Conservation (phyloP, 345 rosid species). For the Ceriops zippeliana region DNA sequence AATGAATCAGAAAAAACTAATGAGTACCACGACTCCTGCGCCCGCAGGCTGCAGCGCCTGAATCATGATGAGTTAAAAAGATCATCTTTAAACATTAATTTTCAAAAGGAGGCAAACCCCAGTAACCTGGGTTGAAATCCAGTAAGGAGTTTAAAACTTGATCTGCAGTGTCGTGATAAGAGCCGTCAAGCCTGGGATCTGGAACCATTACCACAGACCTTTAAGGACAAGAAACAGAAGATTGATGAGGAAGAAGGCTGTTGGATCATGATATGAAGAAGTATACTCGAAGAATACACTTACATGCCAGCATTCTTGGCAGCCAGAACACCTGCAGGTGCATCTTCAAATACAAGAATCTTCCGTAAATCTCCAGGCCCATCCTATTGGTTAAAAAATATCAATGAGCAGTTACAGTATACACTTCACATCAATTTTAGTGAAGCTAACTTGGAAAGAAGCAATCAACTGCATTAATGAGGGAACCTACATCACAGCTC, state of each 20-base stretch:
- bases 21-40: not conserved
- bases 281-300: conserved; percentile 31
- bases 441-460: not conserved
- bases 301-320: conserved; percentile 94
- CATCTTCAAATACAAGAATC: conserved; percentile 87
- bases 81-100: conserved; percentile 20
- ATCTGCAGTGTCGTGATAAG: conserved; percentile 57
- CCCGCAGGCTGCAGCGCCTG: not conserved
- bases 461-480: conserved; percentile 16
- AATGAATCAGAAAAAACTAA: too few species aligned
- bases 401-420: not conserved
- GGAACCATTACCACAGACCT: conserved; percentile 89
- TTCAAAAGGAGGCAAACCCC: conserved; percentile 76
- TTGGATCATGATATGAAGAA: conserved; percentile 2
- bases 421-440: not conserved
- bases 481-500: not conserved
- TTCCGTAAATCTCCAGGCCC: conserved; percentile 54
- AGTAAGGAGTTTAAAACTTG: conserved; percentile 62
- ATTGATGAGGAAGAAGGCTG: not conserved
- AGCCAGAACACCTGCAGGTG: conserved; percentile 85
- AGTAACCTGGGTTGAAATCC: conserved; percentile 63
- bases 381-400: conserved; percentile 41
- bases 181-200: conserved; percentile 75
- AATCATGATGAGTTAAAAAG: not conserved
- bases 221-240: conserved; percentile 1